These are phyloP conservation scores for Mortierella sp. DNA, from an alignment of 371 early-diverging fungal species.

Conservation along the genomic window DNA sequence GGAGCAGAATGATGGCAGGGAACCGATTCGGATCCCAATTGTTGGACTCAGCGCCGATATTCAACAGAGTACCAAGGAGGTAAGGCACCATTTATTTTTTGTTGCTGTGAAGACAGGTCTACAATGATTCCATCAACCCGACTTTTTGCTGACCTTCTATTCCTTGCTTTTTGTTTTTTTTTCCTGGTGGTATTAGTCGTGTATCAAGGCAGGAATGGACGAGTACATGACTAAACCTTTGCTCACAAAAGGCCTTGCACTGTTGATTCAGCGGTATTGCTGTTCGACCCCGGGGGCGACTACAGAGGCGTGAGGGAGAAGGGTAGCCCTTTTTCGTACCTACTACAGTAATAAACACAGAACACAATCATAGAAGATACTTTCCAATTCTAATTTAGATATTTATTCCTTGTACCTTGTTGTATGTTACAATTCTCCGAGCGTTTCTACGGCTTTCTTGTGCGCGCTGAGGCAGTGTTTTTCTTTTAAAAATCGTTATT, in stretches of 20 bases:
- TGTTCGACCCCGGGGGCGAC: background rate
- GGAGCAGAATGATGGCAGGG: conserved; percentile 24
- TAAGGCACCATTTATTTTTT: conserved; percentile 11
- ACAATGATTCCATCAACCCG: too few relatives aligned
- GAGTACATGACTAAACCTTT: conserved; percentile 73
- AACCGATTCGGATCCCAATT: conserved; percentile 61
- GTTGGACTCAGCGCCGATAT: conserved; percentile 72
- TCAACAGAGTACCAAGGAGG: conserved; percentile 65
- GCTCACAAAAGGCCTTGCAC: conserved; percentile 50
- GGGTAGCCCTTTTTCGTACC: too few relatives aligned
- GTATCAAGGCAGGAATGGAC: conserved; percentile 72
- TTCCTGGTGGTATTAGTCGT: conserved; percentile 30
- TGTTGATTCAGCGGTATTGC: conserved; percentile 46
- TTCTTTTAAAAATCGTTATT: background rate
- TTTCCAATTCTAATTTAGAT: too few relatives aligned
- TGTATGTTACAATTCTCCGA: too few relatives aligned
- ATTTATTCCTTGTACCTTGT: too few relatives aligned
- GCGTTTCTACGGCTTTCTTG: too few relatives aligned
- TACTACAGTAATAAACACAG: too few relatives aligned
- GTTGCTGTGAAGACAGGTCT: too few relatives aligned
- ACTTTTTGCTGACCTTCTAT: background rate
- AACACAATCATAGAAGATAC: too few relatives aligned
- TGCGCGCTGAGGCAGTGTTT: too few relatives aligned
- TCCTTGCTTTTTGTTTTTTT: background rate
- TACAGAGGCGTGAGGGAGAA: background rate